phyloP scores from a whole-genome alignment of 805 yeast genomes.

The Candida sithepensis region DNA sequence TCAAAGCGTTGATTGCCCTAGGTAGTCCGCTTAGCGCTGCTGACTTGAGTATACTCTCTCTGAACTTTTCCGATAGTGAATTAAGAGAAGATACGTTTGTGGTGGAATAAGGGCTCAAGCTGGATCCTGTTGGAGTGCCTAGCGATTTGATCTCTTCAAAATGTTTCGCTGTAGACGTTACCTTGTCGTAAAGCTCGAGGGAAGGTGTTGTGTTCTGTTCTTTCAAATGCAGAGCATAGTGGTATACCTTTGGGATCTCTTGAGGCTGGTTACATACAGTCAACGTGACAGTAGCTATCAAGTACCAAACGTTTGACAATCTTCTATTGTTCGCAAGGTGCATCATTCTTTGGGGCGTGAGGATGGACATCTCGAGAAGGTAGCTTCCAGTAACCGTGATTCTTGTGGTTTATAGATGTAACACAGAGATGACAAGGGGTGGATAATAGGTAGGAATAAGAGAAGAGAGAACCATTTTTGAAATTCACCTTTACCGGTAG shows the following conservation, averaged over 20 bases:
- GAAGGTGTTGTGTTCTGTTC: slow-evolving; percentile 11
- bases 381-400: neutral
- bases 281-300: slow-evolving; percentile 75
- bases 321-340: slow-evolving; percentile 51
- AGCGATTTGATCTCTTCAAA: slow-evolving; percentile 16
- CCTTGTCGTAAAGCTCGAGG: slow-evolving; percentile 13
- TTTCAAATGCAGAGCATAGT: slow-evolving; percentile 50
- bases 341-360: slow-evolving; percentile 55
- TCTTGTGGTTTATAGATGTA: neutral
- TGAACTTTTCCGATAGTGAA: slow-evolving; percentile 43
- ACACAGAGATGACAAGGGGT: too few species aligned
- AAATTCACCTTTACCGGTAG: too few species aligned
- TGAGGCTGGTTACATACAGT: slow-evolving; percentile 80
- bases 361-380: slow-evolving; percentile 19
- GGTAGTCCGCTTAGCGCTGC: slow-evolving; percentile 84
- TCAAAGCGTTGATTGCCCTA: slow-evolving; percentile 75
- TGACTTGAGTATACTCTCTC: slow-evolving; percentile 77
- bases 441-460: too few species aligned
- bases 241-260: slow-evolving; percentile 72
- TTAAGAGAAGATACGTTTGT: neutral
- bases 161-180: slow-evolving; percentile 23
- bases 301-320: slow-evolving; percentile 64
- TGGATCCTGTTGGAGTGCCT: slow-evolving; percentile 10
- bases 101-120: slow-evolving; percentile 15
- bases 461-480: too few species aligned